Evolutionary conservation across 2,329 filamentous ascomycete species (phyloP).

Genomic region (Aspergillus neoniger): DNA sequence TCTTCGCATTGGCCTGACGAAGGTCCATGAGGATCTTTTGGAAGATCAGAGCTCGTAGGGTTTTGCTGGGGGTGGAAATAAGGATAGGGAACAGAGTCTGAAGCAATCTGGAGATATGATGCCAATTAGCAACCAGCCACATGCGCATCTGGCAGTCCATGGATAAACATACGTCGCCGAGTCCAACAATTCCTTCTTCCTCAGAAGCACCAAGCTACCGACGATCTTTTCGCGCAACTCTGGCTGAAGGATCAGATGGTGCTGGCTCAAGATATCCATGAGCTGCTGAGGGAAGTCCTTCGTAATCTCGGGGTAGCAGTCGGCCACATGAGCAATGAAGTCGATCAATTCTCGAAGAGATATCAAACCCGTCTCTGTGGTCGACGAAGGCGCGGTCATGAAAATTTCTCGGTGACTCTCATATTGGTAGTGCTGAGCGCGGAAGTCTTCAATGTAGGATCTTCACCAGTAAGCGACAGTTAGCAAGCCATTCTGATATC

Average conservation of each 20-base stretch:
- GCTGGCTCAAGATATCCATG: constrained; percentile 74
- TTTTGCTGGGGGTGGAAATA: constrained; percentile 88
- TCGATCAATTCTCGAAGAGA: constrained; percentile 91
- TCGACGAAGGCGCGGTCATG: constrained; percentile 75
- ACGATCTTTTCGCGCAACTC: constrained; percentile 94
- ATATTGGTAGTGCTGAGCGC: constrained; percentile 88
- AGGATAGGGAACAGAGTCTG: constrained; percentile 94
- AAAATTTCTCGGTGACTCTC: constrained; percentile 90
- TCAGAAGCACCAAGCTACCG: constrained; percentile 79
- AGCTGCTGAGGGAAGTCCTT: constrained; percentile 76
- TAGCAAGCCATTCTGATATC: constrained; percentile 50
- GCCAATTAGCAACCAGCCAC: constrained; percentile 3
- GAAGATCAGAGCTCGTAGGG: constrained; percentile 79
- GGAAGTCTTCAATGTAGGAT: constrained; percentile 87
- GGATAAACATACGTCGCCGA: constrained; percentile 60
- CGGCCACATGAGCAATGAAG: constrained; percentile 88
- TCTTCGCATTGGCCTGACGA: constrained; percentile 80
- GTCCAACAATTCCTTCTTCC: constrained; percentile 90
- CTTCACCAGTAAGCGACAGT: constrained; percentile 43
- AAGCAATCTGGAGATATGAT: constrained; percentile 56
- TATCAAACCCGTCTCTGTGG: constrained; percentile 74
- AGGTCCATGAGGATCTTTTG: constrained; percentile 90
- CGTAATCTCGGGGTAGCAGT: constrained; percentile 85
- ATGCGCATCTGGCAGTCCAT: background rate
- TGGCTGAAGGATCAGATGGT: constrained; percentile 78